A percentile compares a stretch with the other conserved stretches of the same genome.
These are phyloP conservation scores for Spirogloea muscicola DNA, from an alignment of 139 green algal genomes.

Conservation along the genomic window DNA sequence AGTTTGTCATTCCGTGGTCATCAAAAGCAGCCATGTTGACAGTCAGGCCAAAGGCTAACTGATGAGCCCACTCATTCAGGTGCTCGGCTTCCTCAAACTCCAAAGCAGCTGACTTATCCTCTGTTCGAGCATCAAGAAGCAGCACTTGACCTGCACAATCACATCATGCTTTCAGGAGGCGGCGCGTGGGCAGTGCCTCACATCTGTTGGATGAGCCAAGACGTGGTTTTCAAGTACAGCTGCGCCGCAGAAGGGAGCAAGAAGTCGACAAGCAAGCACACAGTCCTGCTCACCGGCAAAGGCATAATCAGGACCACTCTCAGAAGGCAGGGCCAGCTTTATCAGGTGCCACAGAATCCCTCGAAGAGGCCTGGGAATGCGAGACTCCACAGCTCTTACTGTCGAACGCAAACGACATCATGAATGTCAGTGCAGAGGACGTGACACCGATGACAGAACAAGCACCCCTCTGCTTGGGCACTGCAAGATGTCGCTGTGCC, in stretches of 20 bases:
- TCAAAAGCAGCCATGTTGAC: slow-evolving; percentile 2
- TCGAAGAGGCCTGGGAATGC: slow-evolving; percentile 8
- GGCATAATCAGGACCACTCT: slow-evolving; percentile 5
- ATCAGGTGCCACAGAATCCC: background rate
- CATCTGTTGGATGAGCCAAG: too few species aligned
- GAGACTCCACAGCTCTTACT: background rate
- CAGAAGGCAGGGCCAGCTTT: background rate
- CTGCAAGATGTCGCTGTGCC: too few species aligned
- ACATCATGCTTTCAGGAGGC: too few species aligned
- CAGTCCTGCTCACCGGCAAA: slow-evolving; percentile 15
- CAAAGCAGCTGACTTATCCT: slow-evolving; percentile 1
- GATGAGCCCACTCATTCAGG: background rate
- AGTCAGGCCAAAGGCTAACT: slow-evolving; percentile 23
- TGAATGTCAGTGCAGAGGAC: too few species aligned
- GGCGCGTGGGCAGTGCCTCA: too few species aligned
- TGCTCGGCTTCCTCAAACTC: slow-evolving; percentile 7
- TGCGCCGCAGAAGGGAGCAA: slow-evolving; percentile 15
- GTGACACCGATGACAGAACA: too few species aligned
- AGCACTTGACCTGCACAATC: slow-evolving; percentile 15
- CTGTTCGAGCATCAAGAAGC: slow-evolving; percentile 3
- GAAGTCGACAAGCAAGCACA: too few species aligned
- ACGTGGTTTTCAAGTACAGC: too few species aligned
- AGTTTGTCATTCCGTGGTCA: background rate
- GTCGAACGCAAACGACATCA: too few species aligned
- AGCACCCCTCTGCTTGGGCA: too few species aligned